phyloP scores from a whole-genome alignment of 768 basidiomycete species.

The Lactarius hatsudake region DNA sequence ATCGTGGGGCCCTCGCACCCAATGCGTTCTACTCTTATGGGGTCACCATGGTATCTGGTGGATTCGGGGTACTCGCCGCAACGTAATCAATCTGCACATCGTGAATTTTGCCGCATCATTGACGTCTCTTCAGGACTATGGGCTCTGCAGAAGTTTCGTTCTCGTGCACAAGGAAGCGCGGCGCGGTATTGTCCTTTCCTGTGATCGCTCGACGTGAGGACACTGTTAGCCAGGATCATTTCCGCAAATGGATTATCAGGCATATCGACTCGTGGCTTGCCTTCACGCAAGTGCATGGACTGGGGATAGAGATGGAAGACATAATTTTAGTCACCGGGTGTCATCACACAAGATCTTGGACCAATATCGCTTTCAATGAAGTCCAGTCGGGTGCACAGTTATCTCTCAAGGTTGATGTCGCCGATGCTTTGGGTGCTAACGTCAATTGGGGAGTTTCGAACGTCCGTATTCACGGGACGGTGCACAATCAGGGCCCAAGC shows the following conservation, averaged over 20 bases:
- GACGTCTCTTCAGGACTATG: background rate
- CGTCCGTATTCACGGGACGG: background rate
- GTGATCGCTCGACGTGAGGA: background rate
- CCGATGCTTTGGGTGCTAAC: background rate
- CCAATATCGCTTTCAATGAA: background rate
- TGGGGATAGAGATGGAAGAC: background rate
- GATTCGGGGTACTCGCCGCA: background rate
- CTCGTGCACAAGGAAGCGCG: background rate
- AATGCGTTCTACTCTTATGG: background rate
- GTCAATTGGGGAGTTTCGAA: background rate
- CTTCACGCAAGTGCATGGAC: background rate
- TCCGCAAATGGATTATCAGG: background rate
- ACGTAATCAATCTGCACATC: background rate
- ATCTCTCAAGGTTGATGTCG: background rate
- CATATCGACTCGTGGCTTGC: background rate
- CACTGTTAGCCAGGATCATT: background rate
- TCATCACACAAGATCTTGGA: background rate
- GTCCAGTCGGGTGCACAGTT: background rate
- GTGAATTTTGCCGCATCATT: background rate
- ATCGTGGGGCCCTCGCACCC: background rate
- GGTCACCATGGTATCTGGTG: background rate
- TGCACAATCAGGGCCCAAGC: background rate
- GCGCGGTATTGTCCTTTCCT: background rate
- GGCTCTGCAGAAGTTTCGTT: background rate
- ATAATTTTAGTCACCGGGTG: background rate